Evolutionary conservation across 495 filamentous ascomycete species (phyloP), one percentile per base, ranked within the genome.

Genomic region (Opeltia flavorubescens): DNA sequence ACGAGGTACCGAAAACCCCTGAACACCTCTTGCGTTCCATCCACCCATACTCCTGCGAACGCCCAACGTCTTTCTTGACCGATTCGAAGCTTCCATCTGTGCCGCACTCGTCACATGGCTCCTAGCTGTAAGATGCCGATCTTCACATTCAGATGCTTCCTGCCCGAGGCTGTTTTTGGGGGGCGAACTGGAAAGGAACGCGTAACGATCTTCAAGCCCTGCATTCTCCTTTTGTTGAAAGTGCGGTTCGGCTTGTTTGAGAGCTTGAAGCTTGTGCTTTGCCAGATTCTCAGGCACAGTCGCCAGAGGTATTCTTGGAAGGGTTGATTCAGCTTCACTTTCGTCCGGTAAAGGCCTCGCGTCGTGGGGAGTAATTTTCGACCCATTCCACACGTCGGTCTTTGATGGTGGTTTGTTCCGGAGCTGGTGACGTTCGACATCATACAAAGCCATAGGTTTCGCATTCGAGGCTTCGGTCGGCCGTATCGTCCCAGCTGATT

Each of bases 1-100:
- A 13, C 21, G 50, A 2, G 55, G 55, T 12, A 53, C 45, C 0
- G 53, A 50, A 26, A 58, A 58, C 0, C 50, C 34, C 2, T 43
- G 36, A 1, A 20, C 46, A 1, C 44, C 20, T 15, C 65, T 59
- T 21, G 67, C 63, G 39, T 65, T 58, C 72, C 72, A 76, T 43
- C 74, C 74, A 50, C 74, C 70, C 64, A 80, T 65, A 46, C 69
- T 77, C 43, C 76, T 65, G 43, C 77, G 67, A 44, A 73, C 67
- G 4, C 77, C 77, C 44, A 79, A 50, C n/a, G 75, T 78, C 58
- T 64, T 71, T 41, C 67, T 59, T 47, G 56, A 61, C 25, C 58
- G 48, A 11, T 50, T 50, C 25, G 45, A 52, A 33, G 61, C 57
- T 25, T 61, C 60, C 17, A 60, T 56, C 18, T 70, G 26, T 64